phyloP scores from a whole-genome alignment of 2,329 filamentous ascomycete genomes.

The Sphaceloma murrayae region DNA sequence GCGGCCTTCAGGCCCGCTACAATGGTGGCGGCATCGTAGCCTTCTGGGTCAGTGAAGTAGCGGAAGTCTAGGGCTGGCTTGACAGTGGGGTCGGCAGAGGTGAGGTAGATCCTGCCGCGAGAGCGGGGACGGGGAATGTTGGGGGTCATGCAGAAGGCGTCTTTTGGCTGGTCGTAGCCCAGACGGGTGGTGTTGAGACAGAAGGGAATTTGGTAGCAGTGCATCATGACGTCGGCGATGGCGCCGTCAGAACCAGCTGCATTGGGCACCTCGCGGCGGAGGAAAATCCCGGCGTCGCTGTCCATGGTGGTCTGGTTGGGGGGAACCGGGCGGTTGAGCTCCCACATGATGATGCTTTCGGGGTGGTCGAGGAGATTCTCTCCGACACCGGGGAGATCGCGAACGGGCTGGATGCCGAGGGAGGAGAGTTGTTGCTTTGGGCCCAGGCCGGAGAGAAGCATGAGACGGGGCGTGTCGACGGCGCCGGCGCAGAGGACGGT shows the following conservation, averaged over 20 bases:
- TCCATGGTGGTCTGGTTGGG: slow-evolving; percentile 81
- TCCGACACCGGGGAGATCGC: slow-evolving; percentile 52
- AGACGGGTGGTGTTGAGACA: slow-evolving; percentile 72
- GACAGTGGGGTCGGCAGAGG: slow-evolving; percentile 61
- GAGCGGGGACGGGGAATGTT: slow-evolving; percentile 79
- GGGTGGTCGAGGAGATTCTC: slow-evolving; percentile 58
- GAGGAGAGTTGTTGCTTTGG: slow-evolving; percentile 39
- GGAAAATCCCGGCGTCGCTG: slow-evolving; percentile 80
- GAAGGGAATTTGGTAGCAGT: slow-evolving; percentile 94
- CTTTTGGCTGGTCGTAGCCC: slow-evolving; percentile 60
- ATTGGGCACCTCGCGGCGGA: slow-evolving; percentile 65
- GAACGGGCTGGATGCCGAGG: slow-evolving; percentile 45
- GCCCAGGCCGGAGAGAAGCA: slow-evolving; percentile 44
- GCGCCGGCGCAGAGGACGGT: slow-evolving; percentile 73
- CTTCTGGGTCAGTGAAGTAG: slow-evolving; percentile 80
- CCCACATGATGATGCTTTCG: slow-evolving; percentile 61
- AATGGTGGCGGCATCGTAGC: slow-evolving; percentile 74
- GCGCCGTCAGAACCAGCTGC: slow-evolving; percentile 61
- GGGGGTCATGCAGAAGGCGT: slow-evolving; percentile 88
- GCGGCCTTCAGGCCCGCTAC: slow-evolving; percentile 68
- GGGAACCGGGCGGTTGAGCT: slow-evolving; percentile 69
- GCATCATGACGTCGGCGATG: slow-evolving; percentile 85
- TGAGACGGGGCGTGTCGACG: slow-evolving; percentile 65
- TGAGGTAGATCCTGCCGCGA: slow-evolving; percentile 67
- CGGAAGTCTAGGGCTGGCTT: slow-evolving; percentile 81